These are phyloP conservation scores for Hymenochaete sp. DNA, from an alignment of 1,284 basidiomycete genomes.

Conservation along the genomic window DNA sequence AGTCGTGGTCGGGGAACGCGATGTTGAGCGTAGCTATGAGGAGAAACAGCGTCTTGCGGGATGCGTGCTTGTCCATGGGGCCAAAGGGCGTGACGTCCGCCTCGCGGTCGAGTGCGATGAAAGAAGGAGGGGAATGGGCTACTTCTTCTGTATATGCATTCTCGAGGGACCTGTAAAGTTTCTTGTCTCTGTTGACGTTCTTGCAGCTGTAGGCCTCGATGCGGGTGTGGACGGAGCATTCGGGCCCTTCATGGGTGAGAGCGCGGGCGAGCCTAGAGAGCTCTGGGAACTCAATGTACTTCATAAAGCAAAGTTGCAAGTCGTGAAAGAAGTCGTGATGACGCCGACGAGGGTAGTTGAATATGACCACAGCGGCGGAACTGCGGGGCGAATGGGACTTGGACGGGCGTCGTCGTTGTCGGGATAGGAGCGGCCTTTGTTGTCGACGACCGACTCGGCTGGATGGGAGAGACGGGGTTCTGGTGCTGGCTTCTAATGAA, in stretches of 20 bases:
- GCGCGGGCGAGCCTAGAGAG: slow-evolving; percentile 73
- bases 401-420: no score
- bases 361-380: neutral
- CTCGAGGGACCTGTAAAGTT: slow-evolving; percentile 89
- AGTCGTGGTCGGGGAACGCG: slow-evolving; percentile 97
- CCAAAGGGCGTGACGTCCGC: slow-evolving; percentile 72
- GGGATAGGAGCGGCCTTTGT: no score
- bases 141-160: slow-evolving; percentile 73
- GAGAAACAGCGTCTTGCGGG: slow-evolving; percentile 85
- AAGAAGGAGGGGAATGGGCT: slow-evolving; percentile 63
- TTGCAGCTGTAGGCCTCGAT: slow-evolving; percentile 99
- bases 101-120: slow-evolving; percentile 57
- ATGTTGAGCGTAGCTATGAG: slow-evolving; percentile 96
- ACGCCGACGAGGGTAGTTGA: neutral
- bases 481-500: no score
- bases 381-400: no score
- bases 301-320: slow-evolving; percentile 44
- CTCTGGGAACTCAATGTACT: slow-evolving; percentile 83
- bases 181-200: slow-evolving; percentile 94
- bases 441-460: no score
- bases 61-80: slow-evolving; percentile 63
- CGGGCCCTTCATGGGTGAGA: slow-evolving; percentile 80
- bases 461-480: no score
- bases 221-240: slow-evolving; percentile 86
- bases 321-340: neutral